Base-by-base conservation (phyloP, 371 early-diverging fungal species). In the Cokeromyces recurvatus region DNA sequence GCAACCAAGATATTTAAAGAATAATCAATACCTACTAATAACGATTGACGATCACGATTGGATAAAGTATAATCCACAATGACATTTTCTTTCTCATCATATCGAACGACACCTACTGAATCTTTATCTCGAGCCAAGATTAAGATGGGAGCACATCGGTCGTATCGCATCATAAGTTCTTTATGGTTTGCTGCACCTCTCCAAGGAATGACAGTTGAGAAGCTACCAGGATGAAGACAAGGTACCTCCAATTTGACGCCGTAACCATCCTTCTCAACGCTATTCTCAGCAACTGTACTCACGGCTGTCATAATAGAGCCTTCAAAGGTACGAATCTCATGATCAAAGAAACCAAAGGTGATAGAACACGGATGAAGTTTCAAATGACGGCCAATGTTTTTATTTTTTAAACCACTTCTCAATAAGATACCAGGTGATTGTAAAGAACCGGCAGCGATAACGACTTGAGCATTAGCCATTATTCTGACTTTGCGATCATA, bases 281-380 rank as follows among this genome's bases (percentile, higher is more conserved):
- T n/a, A 37, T 77, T 76, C 56, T 82, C 78, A 2, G 68, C 68
- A 15, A 77, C 71, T 19, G 21, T 19, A 49, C 60, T 60, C 15
- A 88, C 68, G 25, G 84, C 77, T 2, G 89, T 87, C 85, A 87
- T 79, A 43, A 88, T 87, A 1, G 83, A 68, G 1, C 91, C 89
- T 38, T 68, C 38, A 53, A 59, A 77, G 2, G 71, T 68, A 29
- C 79, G 58, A 19, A 85, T 43, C 5, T 59, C 51, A 16, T 68
- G 5, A 21, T 85, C 77, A 45, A 76, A 77, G 62, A 23, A 86
- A 19, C 87, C 90, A 60, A 80, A 74, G n/a, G 70, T 66, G 23
- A 71, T 47, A n/a, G 58, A 40, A 39, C 70, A 78, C 4, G 91
- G 91, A 51, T 90, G 90, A 15, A 86, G 52, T 38, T 63, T 61